Evolutionary conservation across 345 rosid genomes (phyloP), one percentile per base, ranked within the genome.

Genomic region (Eucalyptus camaldulensis): DNA sequence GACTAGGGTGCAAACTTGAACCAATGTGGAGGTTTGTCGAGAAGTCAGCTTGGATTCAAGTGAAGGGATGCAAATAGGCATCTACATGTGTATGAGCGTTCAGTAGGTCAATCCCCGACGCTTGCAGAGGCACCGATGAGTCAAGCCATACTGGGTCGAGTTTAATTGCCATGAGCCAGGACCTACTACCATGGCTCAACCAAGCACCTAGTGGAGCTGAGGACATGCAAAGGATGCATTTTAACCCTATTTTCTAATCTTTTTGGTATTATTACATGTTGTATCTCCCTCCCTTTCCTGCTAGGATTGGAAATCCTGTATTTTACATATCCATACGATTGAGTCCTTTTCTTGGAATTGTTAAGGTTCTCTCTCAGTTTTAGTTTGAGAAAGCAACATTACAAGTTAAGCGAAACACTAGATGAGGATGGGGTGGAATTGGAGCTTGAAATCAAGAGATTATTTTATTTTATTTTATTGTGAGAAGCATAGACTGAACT

Each of bases 161-260:
- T 19, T 17, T 27, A 13, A 62, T 62, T 29, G 33, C 17, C 3
- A 7, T 5, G 72, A 62, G 1, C 33, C 1, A 1, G 9, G 8
- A 62, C 33, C 17, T 1, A 0, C 3, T 62, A 60, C 3, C 67
- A 13, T 6, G 13, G 15, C 31, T 13, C n/a, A 27, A 27, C 65
- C 65, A 58, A 58, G 4, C 65, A 58, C 7, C 4, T 0, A 58
- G 1, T 58, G 14, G 1, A 58, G 65, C n/a, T 58, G 0, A 60
- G 67, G 67, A 25, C 67, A 6, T 25, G 67, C 67, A 13, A 0
- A 62, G 69, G 33, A 62, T 13, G 69, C 33, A 0, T 27, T 62
- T 27, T 62, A 62, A 13, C 8, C 31, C 9, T 6, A 62, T 62
- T 62, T 62, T 27, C 69, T 13, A 29, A 13, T 14, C 17, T 0